Percentiles rank a stretch among this genome's conserved stretches.
Evolutionary conservation across 192 early-diverging fungal species (phyloP).

Genomic region (Thoreauomyces humboldtii): DNA sequence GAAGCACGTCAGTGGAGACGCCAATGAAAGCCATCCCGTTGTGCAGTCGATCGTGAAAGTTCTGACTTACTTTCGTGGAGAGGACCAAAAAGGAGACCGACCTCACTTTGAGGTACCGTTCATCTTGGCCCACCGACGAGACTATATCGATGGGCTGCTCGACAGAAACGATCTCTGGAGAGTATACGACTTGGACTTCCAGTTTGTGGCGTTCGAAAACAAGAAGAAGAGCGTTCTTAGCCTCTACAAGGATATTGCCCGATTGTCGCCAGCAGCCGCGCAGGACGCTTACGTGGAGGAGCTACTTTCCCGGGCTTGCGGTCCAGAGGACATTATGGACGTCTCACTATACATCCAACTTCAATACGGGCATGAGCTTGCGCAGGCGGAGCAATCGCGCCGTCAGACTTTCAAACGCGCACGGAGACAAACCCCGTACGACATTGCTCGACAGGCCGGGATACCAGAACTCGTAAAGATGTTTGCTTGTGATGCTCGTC

Average conservation of each 20-base stretch:
- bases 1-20: slow-evolving; percentile 5
- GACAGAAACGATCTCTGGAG: slow-evolving; percentile 78
- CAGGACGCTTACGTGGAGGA: slow-evolving; percentile 46
- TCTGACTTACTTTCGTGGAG: slow-evolving; percentile 68
- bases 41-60: slow-evolving; percentile 47
- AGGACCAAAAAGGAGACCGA: slow-evolving; percentile 34
- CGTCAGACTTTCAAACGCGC: slow-evolving; percentile 41
- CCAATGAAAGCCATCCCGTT: slow-evolving; percentile 1
- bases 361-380: slow-evolving; percentile 40
- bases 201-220: slow-evolving; percentile 69
- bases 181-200: slow-evolving; percentile 80
- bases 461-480: slow-evolving; percentile 48
- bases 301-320: slow-evolving; percentile 29
- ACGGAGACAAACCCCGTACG: slow-evolving; percentile 41
- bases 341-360: slow-evolving; percentile 52
- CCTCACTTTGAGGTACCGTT: slow-evolving; percentile 80
- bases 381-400: slow-evolving; percentile 38
- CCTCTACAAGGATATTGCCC: slow-evolving; percentile 44
- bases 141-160: slow-evolving; percentile 76
- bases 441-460: slow-evolving; percentile 36
- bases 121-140: slow-evolving; percentile 80
- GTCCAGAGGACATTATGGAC: slow-evolving; percentile 44
- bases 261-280: slow-evolving; percentile 47
- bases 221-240: slow-evolving; percentile 35
- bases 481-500: slow-evolving; percentile 38